Conservation (phyloP, 2,329 filamentous ascomycete species). For the Leptographium wingfieldii region DNA sequence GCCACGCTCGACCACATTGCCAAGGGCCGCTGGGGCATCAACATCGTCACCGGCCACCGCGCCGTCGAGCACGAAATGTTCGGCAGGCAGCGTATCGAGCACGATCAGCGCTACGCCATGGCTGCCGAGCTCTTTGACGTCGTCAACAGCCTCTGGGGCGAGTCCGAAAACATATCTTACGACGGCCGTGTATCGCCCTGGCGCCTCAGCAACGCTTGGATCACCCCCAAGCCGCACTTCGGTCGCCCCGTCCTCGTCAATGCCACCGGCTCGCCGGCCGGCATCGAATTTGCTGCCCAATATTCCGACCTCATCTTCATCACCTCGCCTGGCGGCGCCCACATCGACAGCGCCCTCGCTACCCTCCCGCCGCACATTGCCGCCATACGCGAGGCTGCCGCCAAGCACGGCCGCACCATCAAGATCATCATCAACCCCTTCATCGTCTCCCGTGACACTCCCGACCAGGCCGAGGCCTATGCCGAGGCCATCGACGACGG, state of each 20-base stretch:
- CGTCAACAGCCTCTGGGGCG: neutral
- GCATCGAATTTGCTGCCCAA: neutral
- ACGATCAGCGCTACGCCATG: neutral
- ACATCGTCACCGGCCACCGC: neutral
- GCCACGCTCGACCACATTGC: neutral
- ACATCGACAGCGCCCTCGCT: neutral
- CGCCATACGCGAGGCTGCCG: neutral
- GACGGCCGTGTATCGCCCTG: neutral
- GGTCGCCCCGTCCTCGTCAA: neutral
- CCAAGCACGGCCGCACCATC: constrained; percentile 7
- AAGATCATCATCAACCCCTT: constrained; percentile 14
- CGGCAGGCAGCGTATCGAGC: neutral
- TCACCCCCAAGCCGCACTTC: neutral
- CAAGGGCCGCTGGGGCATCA: neutral
- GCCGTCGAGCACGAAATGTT: neutral
- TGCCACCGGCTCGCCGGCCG: neutral
- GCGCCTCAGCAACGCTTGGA: neutral
- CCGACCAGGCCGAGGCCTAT: constrained; percentile 13
- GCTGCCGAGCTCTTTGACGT: neutral
- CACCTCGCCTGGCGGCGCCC: neutral
- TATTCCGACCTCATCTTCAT: neutral
- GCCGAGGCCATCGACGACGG: constrained; percentile 11
- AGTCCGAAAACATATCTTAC: neutral
- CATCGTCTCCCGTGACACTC: constrained; percentile 14
- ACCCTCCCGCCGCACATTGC: neutral